Percentiles rank a stretch among this genome's conserved stretches.
phyloP scores from a whole-genome alignment of 2,329 filamentous ascomycete genomes.

The Hansfordia pulvinata region DNA sequence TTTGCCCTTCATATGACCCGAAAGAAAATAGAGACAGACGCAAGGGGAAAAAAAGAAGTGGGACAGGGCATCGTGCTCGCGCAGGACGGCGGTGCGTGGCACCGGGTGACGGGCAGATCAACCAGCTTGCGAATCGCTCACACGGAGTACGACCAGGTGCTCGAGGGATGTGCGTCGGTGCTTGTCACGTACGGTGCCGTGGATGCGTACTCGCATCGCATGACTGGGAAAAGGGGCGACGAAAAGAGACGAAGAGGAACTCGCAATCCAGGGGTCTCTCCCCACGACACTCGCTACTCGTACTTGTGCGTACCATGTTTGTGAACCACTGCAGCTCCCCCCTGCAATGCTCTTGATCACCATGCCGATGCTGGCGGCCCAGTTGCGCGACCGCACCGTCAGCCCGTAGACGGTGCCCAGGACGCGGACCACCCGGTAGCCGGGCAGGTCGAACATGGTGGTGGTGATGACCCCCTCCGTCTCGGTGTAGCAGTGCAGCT shows the following conservation, averaged over 20 bases:
- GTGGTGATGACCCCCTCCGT: slow-evolving; percentile 47
- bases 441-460: slow-evolving; percentile 50
- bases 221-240: background rate
- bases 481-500: slow-evolving; percentile 45
- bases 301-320: slow-evolving; percentile 34
- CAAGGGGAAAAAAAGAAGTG: background rate
- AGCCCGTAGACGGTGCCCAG: slow-evolving; percentile 45
- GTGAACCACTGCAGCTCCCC: slow-evolving; percentile 48
- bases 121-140: no score
- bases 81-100: no score
- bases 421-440: slow-evolving; percentile 42
- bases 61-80: no score
- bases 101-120: no score
- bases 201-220: no score
- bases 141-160: no score
- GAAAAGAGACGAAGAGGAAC: background rate
- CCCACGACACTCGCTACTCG: no score
- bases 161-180: no score
- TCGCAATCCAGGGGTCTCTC: slow-evolving; percentile 2
- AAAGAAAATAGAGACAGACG: no score
- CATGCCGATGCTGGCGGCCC: slow-evolving; percentile 40
- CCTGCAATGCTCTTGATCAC: slow-evolving; percentile 39
- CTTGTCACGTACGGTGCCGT: no score
- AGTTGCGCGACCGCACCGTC: slow-evolving; percentile 43
- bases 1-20: no score